These are phyloP conservation scores for Chloranthus sessilifolius DNA, from an alignment of 164 flowering plant species.

Conservation along the genomic window DNA sequence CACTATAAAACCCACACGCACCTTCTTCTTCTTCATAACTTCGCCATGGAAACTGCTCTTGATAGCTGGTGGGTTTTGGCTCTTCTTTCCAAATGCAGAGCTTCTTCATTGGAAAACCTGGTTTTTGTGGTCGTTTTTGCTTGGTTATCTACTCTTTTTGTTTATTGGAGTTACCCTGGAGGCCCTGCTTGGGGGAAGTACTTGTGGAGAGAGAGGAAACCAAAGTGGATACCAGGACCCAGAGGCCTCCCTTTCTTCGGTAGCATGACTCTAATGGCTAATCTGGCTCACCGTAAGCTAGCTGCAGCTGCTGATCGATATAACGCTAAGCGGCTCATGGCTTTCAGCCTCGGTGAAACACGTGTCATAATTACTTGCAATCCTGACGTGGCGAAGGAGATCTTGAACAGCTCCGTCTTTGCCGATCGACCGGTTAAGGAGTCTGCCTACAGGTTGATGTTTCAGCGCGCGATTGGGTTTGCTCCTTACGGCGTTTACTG, in stretches of 20 bases:
- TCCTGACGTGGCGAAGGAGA: constrained; percentile 40
- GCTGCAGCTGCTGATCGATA: constrained; percentile 19
- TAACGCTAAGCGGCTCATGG: constrained; percentile 36
- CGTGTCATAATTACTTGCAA: constrained; percentile 29
- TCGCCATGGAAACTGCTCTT: constrained; percentile 23
- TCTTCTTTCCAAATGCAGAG: constrained; percentile 29
- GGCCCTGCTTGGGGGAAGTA: constrained; percentile 67
- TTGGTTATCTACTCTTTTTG: constrained; percentile 21
- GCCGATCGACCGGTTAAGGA: constrained; percentile 43
- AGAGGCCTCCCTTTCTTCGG: constrained; percentile 37
- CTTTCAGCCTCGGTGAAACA: constrained; percentile 38
- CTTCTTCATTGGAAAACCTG: constrained; percentile 13
- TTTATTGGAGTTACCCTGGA: constrained; percentile 42
- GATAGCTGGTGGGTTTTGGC: constrained; percentile 36
- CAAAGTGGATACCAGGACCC: constrained; percentile 31
- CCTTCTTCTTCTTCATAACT: background rate
- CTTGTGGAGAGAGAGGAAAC: constrained; percentile 3
- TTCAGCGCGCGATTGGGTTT: constrained; percentile 46
- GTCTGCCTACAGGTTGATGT: constrained; percentile 39
- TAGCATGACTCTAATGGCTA: constrained; percentile 27
- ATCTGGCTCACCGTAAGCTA: constrained; percentile 34
- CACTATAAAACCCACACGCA: constrained; percentile 2
- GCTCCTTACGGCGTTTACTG: constrained; percentile 46
- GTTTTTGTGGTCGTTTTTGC: constrained; percentile 5
- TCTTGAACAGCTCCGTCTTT: constrained; percentile 33